A percentile compares a stretch with the other conserved stretches of the same genome.
phyloP scores from a whole-genome alignment of 352 stramenopile genomes.

The Globisporangium echinulatum region DNA sequence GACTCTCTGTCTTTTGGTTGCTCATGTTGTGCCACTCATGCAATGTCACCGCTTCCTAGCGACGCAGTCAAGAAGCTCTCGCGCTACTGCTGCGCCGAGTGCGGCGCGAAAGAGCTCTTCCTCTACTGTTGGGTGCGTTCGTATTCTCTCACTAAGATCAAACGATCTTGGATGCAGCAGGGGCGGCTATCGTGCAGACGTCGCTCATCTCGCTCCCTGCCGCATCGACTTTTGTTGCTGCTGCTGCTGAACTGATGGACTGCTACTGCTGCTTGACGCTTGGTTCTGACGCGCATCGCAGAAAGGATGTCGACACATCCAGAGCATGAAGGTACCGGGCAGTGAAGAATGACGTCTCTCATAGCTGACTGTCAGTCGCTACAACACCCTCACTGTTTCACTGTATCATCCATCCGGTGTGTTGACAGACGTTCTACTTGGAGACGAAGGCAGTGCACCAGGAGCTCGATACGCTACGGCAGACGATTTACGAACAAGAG shows the following conservation, averaged over 20 bases:
- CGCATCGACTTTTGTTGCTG: background rate
- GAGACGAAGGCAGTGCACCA: slow-evolving; percentile 43
- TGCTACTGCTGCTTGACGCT: too few species aligned
- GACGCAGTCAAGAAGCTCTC: slow-evolving; percentile 43
- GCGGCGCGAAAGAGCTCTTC: too few species aligned
- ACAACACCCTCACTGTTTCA: background rate
- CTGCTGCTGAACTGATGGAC: too few species aligned
- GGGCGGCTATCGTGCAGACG: background rate
- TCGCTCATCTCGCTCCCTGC: background rate
- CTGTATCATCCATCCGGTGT: background rate
- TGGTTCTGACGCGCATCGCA: slow-evolving; percentile 4
- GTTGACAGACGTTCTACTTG: slow-evolving; percentile 41
- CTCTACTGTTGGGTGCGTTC: background rate
- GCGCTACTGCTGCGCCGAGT: slow-evolving; percentile 3
- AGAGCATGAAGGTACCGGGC: slow-evolving; percentile 50
- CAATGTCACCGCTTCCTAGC: slow-evolving; percentile 7
- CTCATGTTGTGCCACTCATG: background rate
- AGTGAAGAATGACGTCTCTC: background rate
- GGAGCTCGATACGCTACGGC: slow-evolving; percentile 49
- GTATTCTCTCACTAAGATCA: background rate
- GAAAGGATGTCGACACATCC: slow-evolving; percentile 70
- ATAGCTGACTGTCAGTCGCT: too few species aligned
- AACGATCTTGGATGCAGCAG: too few species aligned
- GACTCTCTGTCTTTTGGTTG: background rate
- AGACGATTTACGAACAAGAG: slow-evolving; percentile 60